phyloP scores from a whole-genome alignment of 2,329 filamentous ascomycete genomes.

The Claviceps pusilla region DNA sequence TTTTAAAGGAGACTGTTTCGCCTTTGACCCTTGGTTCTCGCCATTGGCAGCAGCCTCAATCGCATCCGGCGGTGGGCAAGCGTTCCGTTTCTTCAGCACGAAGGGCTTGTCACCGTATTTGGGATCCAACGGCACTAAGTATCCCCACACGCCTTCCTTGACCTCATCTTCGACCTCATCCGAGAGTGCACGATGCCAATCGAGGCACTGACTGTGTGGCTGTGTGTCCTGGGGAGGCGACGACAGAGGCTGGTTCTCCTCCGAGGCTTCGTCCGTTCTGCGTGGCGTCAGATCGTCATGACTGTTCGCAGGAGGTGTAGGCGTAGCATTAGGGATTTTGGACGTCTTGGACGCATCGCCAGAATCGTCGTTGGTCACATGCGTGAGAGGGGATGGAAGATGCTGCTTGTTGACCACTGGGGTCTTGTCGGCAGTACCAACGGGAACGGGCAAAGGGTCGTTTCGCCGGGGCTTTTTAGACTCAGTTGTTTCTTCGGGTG shows the following conservation, averaged over 20 bases:
- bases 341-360: slow-evolving; percentile 42
- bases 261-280: slow-evolving; percentile 32
- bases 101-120: slow-evolving; percentile 50
- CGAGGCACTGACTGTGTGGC: slow-evolving; percentile 56
- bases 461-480: slow-evolving; percentile 76
- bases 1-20: slow-evolving; percentile 32
- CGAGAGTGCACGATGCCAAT: slow-evolving; percentile 54
- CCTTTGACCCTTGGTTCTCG: slow-evolving; percentile 22
- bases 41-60: slow-evolving; percentile 22
- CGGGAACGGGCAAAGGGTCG: slow-evolving; percentile 41
- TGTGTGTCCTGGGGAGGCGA: slow-evolving; percentile 50
- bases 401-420: slow-evolving; percentile 49
- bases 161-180: slow-evolving; percentile 77
- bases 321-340: slow-evolving; percentile 58
- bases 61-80: slow-evolving; percentile 47
- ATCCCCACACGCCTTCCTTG: slow-evolving; percentile 86
- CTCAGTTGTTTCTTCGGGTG: slow-evolving; percentile 48
- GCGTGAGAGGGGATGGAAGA: slow-evolving; percentile 68
- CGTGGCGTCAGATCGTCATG: slow-evolving; percentile 39
- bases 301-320: slow-evolving; percentile 49
- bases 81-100: slow-evolving; percentile 58
- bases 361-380: slow-evolving; percentile 40
- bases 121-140: slow-evolving; percentile 67
- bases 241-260: slow-evolving; percentile 30
- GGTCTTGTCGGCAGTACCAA: slow-evolving; percentile 34